phyloP scores from a whole-genome alignment of 2,329 filamentous ascomycete genomes.

The Clarireedia homoeocarpa region DNA sequence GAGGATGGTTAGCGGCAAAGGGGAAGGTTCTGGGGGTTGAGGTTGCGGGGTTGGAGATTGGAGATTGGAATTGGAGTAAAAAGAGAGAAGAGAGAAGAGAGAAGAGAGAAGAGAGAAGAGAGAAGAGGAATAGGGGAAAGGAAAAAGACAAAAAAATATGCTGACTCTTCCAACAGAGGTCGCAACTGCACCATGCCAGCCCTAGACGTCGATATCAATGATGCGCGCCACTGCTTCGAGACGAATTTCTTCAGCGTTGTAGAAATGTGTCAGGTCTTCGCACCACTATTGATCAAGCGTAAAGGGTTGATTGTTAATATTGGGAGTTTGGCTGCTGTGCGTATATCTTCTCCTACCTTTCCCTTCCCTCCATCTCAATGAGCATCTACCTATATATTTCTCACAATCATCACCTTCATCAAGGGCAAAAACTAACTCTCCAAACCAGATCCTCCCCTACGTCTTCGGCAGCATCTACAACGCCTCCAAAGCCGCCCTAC shows the following conservation, averaged over 20 bases:
- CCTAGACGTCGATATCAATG: slow-evolving; percentile 28
- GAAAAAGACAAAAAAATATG: no score
- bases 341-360: background rate
- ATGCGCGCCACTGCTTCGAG: slow-evolving; percentile 29
- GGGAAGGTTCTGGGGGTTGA: background rate
- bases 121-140: no score
- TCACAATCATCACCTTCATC: background rate
- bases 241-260: slow-evolving; percentile 36
- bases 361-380: background rate
- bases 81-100: no score
- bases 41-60: background rate
- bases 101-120: no score
- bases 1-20: background rate
- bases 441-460: slow-evolving; percentile 62
- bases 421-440: background rate
- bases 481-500: slow-evolving; percentile 71
- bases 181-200: slow-evolving; percentile 20
- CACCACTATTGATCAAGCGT: slow-evolving; percentile 27
- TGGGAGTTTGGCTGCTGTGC: slow-evolving; percentile 31
- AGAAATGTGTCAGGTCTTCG: slow-evolving; percentile 37
- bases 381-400: background rate
- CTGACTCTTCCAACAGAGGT: slow-evolving; percentile 11
- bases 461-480: slow-evolving; percentile 85
- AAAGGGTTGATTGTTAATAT: slow-evolving; percentile 24
- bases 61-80: no score